A percentile compares a stretch with the other conserved stretches of the same genome.
Evolutionary conservation across 441 rosid species (phyloP).

Genomic region (Erodium texanum): DNA sequence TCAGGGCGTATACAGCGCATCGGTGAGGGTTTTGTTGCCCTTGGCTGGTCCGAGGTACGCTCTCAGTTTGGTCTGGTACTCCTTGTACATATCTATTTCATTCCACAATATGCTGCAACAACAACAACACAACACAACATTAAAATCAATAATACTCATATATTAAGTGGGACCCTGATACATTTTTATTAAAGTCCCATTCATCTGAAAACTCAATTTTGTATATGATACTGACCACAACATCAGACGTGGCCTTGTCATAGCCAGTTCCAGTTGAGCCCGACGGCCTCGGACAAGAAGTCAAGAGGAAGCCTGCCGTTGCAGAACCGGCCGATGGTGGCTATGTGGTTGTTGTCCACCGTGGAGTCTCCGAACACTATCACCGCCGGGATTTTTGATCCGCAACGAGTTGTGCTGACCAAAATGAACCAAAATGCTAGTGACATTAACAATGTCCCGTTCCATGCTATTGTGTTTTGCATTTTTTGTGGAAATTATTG

Average conservation of each 20-base stretch:
- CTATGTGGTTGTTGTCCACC: conserved; percentile 51
- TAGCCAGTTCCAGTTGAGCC: conserved; percentile 66
- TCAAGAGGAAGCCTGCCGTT: conserved; percentile 62
- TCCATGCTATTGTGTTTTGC: neutral
- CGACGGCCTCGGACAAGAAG: conserved; percentile 55
- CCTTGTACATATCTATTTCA: conserved; percentile 46
- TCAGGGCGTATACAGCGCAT: conserved; percentile 44
- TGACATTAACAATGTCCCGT: neutral
- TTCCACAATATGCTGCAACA: conserved; percentile 48
- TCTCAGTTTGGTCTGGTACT: conserved; percentile 38
- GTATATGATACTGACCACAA: conserved; percentile 45
- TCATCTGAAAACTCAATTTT: too few relatives aligned
- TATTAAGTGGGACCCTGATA: too few relatives aligned
- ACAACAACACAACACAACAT: too few relatives aligned
- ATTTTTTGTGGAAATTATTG: too few relatives aligned
- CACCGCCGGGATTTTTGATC: conserved; percentile 40
- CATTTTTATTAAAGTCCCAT: too few relatives aligned
- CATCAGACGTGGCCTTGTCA: conserved; percentile 49
- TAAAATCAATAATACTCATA: too few relatives aligned
- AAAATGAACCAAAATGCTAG: conserved; percentile 4
- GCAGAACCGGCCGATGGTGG: conserved; percentile 54
- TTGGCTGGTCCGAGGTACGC: conserved; percentile 28
- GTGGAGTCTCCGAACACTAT: conserved; percentile 69
- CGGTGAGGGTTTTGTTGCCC: conserved; percentile 27
- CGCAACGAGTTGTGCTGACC: neutral